Evolutionary conservation across 768 basidiomycete genomes (phyloP).

Genomic region (Mrakia blollopis): DNA sequence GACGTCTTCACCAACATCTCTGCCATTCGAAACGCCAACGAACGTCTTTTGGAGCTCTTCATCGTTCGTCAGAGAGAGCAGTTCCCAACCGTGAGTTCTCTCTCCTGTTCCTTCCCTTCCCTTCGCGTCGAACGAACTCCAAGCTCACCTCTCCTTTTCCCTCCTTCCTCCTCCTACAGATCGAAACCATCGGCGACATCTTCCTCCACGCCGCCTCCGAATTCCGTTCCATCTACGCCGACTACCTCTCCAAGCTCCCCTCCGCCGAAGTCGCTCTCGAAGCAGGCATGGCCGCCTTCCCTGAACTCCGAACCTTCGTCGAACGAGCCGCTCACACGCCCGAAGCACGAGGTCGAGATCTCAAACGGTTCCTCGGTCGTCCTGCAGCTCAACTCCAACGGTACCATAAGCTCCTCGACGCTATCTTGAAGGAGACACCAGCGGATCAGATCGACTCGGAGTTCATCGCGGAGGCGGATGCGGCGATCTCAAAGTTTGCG

Average conservation of each 20-base stretch:
- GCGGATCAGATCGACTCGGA: constrained; percentile 75
- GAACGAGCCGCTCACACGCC: constrained; percentile 59
- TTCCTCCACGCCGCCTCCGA: constrained; percentile 81
- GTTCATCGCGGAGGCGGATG: constrained; percentile 74
- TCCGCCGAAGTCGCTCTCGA: constrained; percentile 79
- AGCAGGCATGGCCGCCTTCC: constrained; percentile 75
- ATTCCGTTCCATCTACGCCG: constrained; percentile 79
- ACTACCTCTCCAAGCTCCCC: constrained; percentile 59
- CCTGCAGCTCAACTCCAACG: constrained; percentile 77
- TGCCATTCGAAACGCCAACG: constrained; percentile 77
- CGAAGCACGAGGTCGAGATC: constrained; percentile 59
- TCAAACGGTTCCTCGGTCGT: constrained; percentile 72
- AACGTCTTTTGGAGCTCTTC: constrained; percentile 75
- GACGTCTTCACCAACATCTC: constrained; percentile 85
- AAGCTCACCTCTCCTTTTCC: not conserved
- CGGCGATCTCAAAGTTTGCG: constrained; percentile 75
- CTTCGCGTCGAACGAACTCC: not conserved
- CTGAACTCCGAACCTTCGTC: constrained; percentile 74
- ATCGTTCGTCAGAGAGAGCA: constrained; percentile 83
- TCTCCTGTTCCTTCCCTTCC: not conserved
- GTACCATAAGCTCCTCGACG: constrained; percentile 78
- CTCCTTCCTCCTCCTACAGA: constrained; percentile 38
- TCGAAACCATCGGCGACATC: constrained; percentile 80
- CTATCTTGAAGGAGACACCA: constrained; percentile 75
- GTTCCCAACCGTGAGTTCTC: constrained; percentile 47